A percentile compares a stretch with the other conserved stretches of the same genome.
These are phyloP conservation scores for Lodderomyces metapsilosis DNA, from an alignment of 1,139 yeast genomes.

Conservation along the genomic window DNA sequence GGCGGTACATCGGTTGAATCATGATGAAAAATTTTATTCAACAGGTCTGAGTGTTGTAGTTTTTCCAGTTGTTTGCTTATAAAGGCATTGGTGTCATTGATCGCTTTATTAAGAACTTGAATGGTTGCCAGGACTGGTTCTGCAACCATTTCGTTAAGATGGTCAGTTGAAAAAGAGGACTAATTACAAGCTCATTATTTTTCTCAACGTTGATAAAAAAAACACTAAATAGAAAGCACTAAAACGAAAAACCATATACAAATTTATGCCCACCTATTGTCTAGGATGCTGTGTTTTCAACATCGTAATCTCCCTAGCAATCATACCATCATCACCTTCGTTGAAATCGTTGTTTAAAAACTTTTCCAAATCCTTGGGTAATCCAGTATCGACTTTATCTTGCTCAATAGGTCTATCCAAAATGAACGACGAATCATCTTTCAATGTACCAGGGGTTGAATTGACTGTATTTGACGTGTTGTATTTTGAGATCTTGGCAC, in stretches of 20 bases:
- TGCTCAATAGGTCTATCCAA: conserved; percentile 5
- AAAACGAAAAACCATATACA: not conserved
- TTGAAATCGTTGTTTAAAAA: conserved; percentile 8
- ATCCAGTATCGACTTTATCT: conserved; percentile 9
- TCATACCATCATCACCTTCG: conserved; percentile 10
- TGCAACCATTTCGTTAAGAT: conserved; percentile 46
- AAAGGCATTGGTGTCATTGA: conserved; percentile 24
- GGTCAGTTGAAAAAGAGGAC: too few species aligned
- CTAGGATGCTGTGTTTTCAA: conserved; percentile 4
- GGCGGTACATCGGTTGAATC: conserved; percentile 6
- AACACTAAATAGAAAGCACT: not conserved
- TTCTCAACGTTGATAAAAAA: not conserved
- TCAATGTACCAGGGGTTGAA: conserved; percentile 9
- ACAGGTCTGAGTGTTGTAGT: conserved; percentile 19
- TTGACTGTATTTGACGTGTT: conserved; percentile 5
- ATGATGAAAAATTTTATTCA: conserved; percentile 17
- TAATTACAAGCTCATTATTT: too few species aligned
- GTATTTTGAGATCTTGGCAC: conserved; percentile 6
- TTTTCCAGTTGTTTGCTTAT: conserved; percentile 25
- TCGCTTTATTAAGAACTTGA: conserved; percentile 27
- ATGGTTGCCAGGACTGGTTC: conserved; percentile 47
- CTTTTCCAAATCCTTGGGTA: conserved; percentile 14
- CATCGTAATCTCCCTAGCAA: conserved; percentile 11
- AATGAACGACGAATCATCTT: conserved; percentile 8
- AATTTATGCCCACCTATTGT: not conserved